phyloP scores from a whole-genome alignment of 2,329 filamentous ascomycete species.

The Dryadomyces sulphureus region DNA sequence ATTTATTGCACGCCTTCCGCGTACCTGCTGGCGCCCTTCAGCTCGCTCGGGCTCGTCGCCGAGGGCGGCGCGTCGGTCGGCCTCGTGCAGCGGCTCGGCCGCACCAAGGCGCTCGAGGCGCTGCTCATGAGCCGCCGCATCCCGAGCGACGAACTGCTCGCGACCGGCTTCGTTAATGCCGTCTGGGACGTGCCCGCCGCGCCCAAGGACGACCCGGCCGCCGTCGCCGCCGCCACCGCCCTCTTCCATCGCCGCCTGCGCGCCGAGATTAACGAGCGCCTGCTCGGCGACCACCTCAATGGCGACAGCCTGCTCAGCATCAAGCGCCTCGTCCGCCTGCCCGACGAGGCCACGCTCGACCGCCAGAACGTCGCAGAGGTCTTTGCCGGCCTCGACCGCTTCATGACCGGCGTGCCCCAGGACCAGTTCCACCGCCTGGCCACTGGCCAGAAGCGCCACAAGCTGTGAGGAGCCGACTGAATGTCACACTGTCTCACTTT shows the following conservation, averaged over 20 bases:
- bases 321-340: constrained; percentile 66
- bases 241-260: constrained; percentile 61
- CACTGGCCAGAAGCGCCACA: constrained; percentile 83
- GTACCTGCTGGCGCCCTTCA: constrained; percentile 85
- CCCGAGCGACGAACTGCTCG: constrained; percentile 54
- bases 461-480: constrained; percentile 40
- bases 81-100: constrained; percentile 67
- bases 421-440: constrained; percentile 78
- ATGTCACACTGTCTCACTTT: not conserved
- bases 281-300: constrained; percentile 62
- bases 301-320: constrained; percentile 67
- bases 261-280: constrained; percentile 62
- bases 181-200: constrained; percentile 32
- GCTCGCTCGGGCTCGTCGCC: constrained; percentile 73
- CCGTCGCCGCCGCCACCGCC: constrained; percentile 39
- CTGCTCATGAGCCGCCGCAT: constrained; percentile 81
- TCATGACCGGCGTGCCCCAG: constrained; percentile 68
- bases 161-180: constrained; percentile 73
- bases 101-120: constrained; percentile 77
- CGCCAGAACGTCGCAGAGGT: constrained; percentile 70
- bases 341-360: constrained; percentile 60
- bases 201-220: constrained; percentile 36
- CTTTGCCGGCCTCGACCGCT: constrained; percentile 70
- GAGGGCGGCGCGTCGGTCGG: constrained; percentile 72
- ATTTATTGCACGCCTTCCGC: constrained; percentile 71